Conservation (phyloP, 495 filamentous ascomycete species). For the Penicillium pulvis region DNA sequence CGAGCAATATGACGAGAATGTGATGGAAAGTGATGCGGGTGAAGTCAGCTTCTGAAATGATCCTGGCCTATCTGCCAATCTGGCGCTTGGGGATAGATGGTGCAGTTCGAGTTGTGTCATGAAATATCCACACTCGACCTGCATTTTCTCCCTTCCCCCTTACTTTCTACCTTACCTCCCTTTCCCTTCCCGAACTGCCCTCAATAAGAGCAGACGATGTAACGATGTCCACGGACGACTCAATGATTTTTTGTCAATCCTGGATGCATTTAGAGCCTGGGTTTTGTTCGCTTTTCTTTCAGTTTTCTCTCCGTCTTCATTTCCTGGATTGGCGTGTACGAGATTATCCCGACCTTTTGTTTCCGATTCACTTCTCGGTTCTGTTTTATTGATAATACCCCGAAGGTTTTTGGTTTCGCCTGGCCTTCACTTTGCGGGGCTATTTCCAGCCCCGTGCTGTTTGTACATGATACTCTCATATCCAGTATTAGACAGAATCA, state of each 20-base stretch:
- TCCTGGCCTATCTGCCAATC: slow-evolving; percentile 10
- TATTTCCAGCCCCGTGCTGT: background rate
- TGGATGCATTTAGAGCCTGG: slow-evolving; percentile 36
- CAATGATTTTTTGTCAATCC: slow-evolving; percentile 30
- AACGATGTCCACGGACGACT: slow-evolving; percentile 28
- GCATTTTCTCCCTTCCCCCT: slow-evolving; percentile 8
- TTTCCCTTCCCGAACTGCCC: slow-evolving; percentile 10
- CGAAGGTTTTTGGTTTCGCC: slow-evolving; percentile 29
- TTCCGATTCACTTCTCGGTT: slow-evolving; percentile 32
- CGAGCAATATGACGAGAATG: slow-evolving; percentile 43
- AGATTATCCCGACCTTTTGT: slow-evolving; percentile 14
- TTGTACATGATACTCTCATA: slow-evolving; percentile 30
- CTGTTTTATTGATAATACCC: slow-evolving; percentile 46
- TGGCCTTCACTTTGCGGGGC: slow-evolving; percentile 11
- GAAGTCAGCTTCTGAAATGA: slow-evolving; percentile 47
- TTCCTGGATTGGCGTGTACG: slow-evolving; percentile 18
- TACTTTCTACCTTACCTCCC: slow-evolving; percentile 3
- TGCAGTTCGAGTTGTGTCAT: slow-evolving; percentile 1
- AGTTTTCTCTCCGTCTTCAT: slow-evolving; percentile 16
- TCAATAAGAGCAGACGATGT: slow-evolving; percentile 17
- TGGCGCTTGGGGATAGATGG: slow-evolving; percentile 24
- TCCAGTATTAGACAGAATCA: slow-evolving; percentile 6
- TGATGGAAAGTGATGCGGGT: slow-evolving; percentile 47
- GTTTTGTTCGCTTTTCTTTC: slow-evolving; percentile 17
- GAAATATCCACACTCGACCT: background rate